Conservation (phyloP, 768 basidiomycete genomes). For the Astraeus odoratus region DNA sequence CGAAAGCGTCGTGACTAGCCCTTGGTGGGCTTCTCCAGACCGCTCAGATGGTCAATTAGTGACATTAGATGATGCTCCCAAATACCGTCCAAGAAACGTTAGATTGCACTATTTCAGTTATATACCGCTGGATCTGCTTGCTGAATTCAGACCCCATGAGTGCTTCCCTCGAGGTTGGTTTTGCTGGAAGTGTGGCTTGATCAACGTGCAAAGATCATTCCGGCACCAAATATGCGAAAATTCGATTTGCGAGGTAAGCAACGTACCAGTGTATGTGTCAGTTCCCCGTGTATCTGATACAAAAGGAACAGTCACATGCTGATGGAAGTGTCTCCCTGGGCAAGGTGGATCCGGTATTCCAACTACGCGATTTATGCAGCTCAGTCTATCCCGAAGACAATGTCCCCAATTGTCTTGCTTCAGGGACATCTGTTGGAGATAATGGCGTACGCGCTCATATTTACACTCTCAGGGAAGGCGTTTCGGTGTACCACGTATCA, state of each 20-base stretch:
- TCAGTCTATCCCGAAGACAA: constrained; percentile 11
- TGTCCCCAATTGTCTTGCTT: constrained; percentile 13
- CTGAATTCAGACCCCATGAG: constrained; percentile 23
- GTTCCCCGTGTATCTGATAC: no score
- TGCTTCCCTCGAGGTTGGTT: constrained; percentile 39
- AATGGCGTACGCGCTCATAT: constrained; percentile 25
- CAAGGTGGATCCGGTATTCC: constrained; percentile 14
- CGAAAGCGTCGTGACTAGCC: constrained; percentile 6
- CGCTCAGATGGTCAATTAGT: no score
- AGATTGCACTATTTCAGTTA: constrained; percentile 21
- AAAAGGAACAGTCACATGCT: constrained; percentile 5
- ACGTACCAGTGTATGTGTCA: no score
- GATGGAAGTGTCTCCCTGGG: constrained; percentile 8
- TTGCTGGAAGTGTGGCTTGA: constrained; percentile 39
- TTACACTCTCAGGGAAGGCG: constrained; percentile 16
- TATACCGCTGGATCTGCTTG: constrained; percentile 26
- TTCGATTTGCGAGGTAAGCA: constrained; percentile 34
- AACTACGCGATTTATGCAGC: constrained; percentile 17
- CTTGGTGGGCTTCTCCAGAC: constrained; percentile 22
- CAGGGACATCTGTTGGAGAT: constrained; percentile 18
- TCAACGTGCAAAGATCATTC: constrained; percentile 40
- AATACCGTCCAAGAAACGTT: constrained; percentile 16
- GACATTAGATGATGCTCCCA: background rate
- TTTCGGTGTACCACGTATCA: constrained; percentile 38
- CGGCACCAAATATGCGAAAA: constrained; percentile 42